phyloP scores from a whole-genome alignment of 805 yeast genomes.

The Pichia exigua region DNA sequence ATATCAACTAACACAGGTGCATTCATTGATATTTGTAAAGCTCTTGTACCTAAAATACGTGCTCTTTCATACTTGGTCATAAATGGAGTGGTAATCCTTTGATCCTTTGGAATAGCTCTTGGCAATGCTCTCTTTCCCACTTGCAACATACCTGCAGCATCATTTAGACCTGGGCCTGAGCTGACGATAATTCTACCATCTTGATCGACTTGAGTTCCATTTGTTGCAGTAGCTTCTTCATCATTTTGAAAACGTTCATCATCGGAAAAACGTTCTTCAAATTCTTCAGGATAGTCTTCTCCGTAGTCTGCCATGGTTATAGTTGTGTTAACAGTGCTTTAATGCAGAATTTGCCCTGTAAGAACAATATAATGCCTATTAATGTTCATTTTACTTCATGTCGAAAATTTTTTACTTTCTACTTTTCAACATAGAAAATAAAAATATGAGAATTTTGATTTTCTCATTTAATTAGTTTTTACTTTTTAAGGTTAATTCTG shows the following conservation, averaged over 20 bases:
- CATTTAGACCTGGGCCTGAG: slow-evolving; percentile 18
- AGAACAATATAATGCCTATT: background rate
- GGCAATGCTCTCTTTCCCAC: slow-evolving; percentile 29
- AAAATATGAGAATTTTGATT: background rate
- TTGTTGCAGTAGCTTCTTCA: slow-evolving; percentile 13
- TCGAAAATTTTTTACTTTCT: background rate
- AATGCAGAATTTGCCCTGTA: background rate
- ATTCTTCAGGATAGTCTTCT: slow-evolving; percentile 40
- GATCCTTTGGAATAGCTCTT: slow-evolving; percentile 80
- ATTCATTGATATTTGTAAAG: slow-evolving; percentile 93
- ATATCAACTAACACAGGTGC: slow-evolving; percentile 97
- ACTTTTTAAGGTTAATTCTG: background rate
- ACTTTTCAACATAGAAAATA: background rate
- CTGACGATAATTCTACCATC: slow-evolving; percentile 60
- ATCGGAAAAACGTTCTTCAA: slow-evolving; percentile 33
- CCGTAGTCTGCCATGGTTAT: slow-evolving; percentile 46
- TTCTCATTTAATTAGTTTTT: background rate
- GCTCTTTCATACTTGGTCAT: slow-evolving; percentile 99
- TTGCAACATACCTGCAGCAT: slow-evolving; percentile 26
- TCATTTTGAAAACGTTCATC: slow-evolving; percentile 27
- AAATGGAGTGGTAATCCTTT: slow-evolving; percentile 93
- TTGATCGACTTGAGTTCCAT: slow-evolving; percentile 34
- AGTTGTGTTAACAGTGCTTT: background rate
- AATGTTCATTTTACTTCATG: background rate
- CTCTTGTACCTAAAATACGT: slow-evolving; percentile 94